Base-by-base conservation (phyloP, 441 rosid species). In the Populus tomentosa region DNA sequence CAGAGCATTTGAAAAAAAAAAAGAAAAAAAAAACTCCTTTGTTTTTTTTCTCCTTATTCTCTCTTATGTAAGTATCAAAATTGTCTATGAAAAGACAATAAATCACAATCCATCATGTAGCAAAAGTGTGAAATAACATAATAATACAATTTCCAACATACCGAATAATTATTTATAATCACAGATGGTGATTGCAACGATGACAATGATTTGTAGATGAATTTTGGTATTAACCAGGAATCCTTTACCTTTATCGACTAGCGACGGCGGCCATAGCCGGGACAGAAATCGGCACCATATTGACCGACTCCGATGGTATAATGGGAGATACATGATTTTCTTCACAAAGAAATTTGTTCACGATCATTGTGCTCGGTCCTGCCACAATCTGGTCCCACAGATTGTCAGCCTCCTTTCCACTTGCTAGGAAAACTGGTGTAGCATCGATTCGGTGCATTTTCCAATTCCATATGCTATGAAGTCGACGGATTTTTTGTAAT, bases 361-460 rank as follows among this genome's bases (percentile, higher is more conserved):
- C 87, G 7, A 86, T 87, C 76, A 65, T 65, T 21, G 84, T 50
- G 75, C 94, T 79, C 0, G 97, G 93, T 10, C 85, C 82, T 18
- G 84, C 87, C 81, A 94, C 97, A 1, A 35, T 38, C 46, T 78
- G 82, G 64, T 92, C 91, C 98, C 98, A 94, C 1, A 87, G 85
- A 74, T 88, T 86, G 6, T 94, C 88, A 0, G 90, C 90, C 7
- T 89, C 90, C 23, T 78, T 80, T 18, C 90, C 90, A 4, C 79
- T 82, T 69, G 82, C 83, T 40, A 80, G 72, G 68, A 94, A 90
- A 33, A 86, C 94, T 65, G 89, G 92, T 0, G 97, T 89, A 67
- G 97, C 98, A 42, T 94, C 94, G 8, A 92, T 70, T 0, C 89
- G 88, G 80, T 91, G 93, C 90, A 92, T 91, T 1, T 81, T 87